phyloP scores from a whole-genome alignment of 1,284 basidiomycete genomes.

The Moesziomyces globuligerus region DNA sequence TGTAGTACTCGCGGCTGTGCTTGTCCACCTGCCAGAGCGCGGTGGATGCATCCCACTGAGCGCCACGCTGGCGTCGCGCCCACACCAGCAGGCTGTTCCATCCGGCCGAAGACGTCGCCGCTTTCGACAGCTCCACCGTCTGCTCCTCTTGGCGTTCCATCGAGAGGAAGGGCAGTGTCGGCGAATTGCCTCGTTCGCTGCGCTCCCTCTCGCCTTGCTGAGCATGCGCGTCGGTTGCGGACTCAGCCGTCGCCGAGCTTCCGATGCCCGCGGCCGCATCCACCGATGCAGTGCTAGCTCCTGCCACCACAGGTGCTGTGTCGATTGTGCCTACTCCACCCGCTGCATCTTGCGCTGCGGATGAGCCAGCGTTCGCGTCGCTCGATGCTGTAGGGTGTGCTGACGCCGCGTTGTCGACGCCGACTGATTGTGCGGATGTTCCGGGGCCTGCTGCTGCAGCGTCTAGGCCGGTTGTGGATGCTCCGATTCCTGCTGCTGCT shows the following conservation, averaged over 20 bases:
- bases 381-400: too few relatives aligned
- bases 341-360: too few relatives aligned
- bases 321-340: too few relatives aligned
- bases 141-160: constrained; percentile 22
- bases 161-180: constrained; percentile 29
- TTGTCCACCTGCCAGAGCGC: constrained; percentile 52
- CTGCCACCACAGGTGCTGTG: not conserved
- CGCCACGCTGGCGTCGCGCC: constrained; percentile 55
- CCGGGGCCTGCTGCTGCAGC: too few relatives aligned
- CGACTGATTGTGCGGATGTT: too few relatives aligned
- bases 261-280: too few relatives aligned
- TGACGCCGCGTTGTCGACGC: too few relatives aligned
- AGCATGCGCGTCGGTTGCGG: too few relatives aligned
- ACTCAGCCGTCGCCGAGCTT: too few relatives aligned
- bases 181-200: constrained; percentile 33
- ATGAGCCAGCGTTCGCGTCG: too few relatives aligned
- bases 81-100: constrained; percentile 60
- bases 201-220: constrained; percentile 4
- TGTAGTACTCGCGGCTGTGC: constrained; percentile 47
- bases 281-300: not conserved
- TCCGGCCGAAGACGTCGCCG: constrained; percentile 51
- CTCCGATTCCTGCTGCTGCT: not conserved
- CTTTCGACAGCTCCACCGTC: constrained; percentile 40
- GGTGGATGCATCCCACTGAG: constrained; percentile 57
- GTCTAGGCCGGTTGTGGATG: too few relatives aligned